Evolutionary conservation across 1,139 yeast species (phyloP), one percentile per base, ranked within the genome.

Genomic region (Yamadazyma triangularis): DNA sequence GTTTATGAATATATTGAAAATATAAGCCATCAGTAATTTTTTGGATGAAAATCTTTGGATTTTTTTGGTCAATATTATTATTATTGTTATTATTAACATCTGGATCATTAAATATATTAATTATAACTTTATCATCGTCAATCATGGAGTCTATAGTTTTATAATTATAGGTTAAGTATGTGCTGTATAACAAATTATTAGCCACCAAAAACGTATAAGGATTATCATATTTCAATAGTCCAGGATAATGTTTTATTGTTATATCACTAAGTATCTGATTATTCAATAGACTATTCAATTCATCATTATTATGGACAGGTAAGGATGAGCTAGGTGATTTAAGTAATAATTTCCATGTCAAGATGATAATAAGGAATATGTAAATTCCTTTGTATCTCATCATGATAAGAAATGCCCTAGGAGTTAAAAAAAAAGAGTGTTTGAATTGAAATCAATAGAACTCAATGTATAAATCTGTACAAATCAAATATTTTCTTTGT

Each of bases 11-110:
- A 13, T 15, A 34, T 13, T 28, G 20, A 16, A 22, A 18, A 15
- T 34, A 34, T 7, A 31, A 11, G 12, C 28, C 26, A 15, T 28
- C 18, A 9, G 34, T 32, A 18, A 33, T 15, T 14, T 30, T 29
- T 19, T 25, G 11, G 15, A 11, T 22, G 9, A 21, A 27, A 14
- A 20, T 20, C 13, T 20, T 12, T 12, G 4, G n/a, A n/a, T n/a
- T n/a, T 18, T 18, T 18, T 22, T 6, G n/a, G 7, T 22, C 26
- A 14, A 11, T 14, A 24, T 11, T 13, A 13, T 6, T 8, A 6
- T 8, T 14, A 12, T 24, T 24, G 8, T 23, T 23, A 10, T n/a
- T n/a, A 10, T 23, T 10, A 7, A 12, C n/a, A 7, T 12, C 24
- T n/a, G 8, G 13, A 11, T 23, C 11, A 12, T 24, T 24, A 11